These are phyloP conservation scores for Solanum microdontum DNA, from an alignment of 257 asterid genomes.

Conservation along the genomic window DNA sequence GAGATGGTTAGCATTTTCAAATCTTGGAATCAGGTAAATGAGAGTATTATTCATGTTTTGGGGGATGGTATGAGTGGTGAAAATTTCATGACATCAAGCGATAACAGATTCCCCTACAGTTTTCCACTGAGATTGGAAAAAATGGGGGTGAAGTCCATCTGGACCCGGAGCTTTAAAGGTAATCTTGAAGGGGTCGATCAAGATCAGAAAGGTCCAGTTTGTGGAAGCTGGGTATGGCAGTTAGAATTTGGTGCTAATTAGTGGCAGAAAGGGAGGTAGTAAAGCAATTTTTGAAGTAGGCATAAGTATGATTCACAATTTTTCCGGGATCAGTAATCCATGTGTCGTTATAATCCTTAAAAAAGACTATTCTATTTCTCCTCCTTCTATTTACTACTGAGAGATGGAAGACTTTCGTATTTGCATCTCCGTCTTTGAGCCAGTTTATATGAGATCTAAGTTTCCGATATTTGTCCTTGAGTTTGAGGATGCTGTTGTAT, in stretches of 20 bases:
- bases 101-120: background rate
- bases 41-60: background rate
- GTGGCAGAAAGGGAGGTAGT: background rate
- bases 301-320: background rate
- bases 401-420: background rate
- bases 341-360: background rate
- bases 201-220: background rate
- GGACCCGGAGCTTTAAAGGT: background rate
- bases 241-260: background rate
- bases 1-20: background rate
- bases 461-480: too few relatives aligned
- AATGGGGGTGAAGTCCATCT: background rate
- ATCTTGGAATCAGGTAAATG: background rate
- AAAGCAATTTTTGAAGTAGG: background rate
- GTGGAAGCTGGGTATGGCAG: background rate
- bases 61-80: background rate
- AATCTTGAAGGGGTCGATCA: background rate
- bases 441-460: background rate
- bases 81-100: background rate
- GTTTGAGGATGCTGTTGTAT: too few relatives aligned
- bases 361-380: background rate
- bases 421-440: background rate
- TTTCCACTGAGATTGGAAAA: background rate
- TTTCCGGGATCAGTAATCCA: background rate
- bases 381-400: too few relatives aligned